Conservation (phyloP, 768 basidiomycete genomes). For the Sporobolomyces phaffii region DNA sequence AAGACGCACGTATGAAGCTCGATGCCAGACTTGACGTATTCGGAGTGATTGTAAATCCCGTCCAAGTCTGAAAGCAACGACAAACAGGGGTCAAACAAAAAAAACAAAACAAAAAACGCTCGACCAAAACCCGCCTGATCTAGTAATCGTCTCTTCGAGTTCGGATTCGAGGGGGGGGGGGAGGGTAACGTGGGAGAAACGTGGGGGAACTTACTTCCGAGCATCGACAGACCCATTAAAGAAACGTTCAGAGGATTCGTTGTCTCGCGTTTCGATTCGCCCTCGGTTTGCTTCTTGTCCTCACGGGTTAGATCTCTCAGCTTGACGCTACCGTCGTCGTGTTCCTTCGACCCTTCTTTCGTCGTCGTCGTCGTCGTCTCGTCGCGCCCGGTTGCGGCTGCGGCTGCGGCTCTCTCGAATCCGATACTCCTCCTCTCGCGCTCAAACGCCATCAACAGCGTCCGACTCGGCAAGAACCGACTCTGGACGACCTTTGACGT, state of each 20-base stretch:
- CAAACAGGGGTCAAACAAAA: no score
- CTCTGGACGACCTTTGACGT: conserved; percentile 62
- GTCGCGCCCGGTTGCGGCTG: no score
- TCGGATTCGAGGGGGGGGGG: no score
- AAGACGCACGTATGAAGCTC: conserved; percentile 54
- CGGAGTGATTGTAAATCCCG: conserved; percentile 66
- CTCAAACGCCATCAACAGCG: conserved; percentile 60
- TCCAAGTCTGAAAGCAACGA: no score
- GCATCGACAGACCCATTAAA: conserved; percentile 69
- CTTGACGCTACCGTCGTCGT: no score
- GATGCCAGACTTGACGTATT: conserved; percentile 52
- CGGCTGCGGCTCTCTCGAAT: conserved; percentile 74
- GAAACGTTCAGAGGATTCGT: conserved; percentile 54
- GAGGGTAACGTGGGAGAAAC: no score
- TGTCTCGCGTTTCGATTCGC: background rate
- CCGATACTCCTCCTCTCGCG: conserved; percentile 58
- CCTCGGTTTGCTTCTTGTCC: background rate
- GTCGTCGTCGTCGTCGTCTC: background rate
- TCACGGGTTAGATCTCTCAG: no score
- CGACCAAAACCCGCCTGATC: no score
- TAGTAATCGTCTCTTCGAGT: no score
- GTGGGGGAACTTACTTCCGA: conserved; percentile 55
- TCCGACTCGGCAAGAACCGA: conserved; percentile 59
- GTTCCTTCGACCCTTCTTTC: background rate
- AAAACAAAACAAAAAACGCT: no score